Conservation (phyloP, 192 early-diverging fungal species). For the Helicostylum pulchrum region DNA sequence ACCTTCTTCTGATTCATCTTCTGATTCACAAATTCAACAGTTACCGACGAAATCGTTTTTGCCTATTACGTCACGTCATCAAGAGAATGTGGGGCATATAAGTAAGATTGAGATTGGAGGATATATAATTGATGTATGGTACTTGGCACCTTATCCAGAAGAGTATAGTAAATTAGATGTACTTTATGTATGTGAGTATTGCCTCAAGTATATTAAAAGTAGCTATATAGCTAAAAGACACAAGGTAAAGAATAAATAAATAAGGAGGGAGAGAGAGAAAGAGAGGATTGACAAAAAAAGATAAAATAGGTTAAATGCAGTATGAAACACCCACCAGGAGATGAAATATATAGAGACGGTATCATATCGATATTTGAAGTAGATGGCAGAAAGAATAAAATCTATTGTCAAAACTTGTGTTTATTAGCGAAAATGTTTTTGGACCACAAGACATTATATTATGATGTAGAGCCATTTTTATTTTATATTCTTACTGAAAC, state of each 20-base stretch:
- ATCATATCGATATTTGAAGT: slow-evolving; percentile 91
- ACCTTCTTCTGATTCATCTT: neutral
- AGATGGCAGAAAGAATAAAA: slow-evolving; percentile 95
- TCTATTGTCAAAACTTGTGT: slow-evolving; percentile 97
- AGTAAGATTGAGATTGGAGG: slow-evolving; percentile 77
- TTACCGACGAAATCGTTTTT: neutral
- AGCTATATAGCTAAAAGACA: slow-evolving; percentile 78
- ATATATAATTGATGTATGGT: slow-evolving; percentile 92
- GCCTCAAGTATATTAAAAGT: slow-evolving; percentile 97
- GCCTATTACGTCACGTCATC: neutral
- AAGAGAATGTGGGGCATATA: slow-evolving; percentile 39
- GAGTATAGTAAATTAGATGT: slow-evolving; percentile 83
- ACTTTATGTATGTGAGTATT: slow-evolving; percentile 94
- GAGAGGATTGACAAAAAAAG: neutral
- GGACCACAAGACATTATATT: slow-evolving; percentile 96
- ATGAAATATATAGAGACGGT: slow-evolving; percentile 94
- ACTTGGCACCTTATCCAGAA: slow-evolving; percentile 91
- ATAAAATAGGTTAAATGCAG: slow-evolving; percentile 64
- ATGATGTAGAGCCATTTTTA: slow-evolving; percentile 95
- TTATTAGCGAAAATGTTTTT: slow-evolving; percentile 95
- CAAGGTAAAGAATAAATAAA: slow-evolving; percentile 41
- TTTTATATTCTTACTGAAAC: slow-evolving; percentile 94
- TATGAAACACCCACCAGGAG: slow-evolving; percentile 85
- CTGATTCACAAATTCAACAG: neutral
- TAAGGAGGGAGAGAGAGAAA: neutral